Evolutionary conservation across 2,329 filamentous ascomycete species (phyloP).

Genomic region (Bipolaris cookei): DNA sequence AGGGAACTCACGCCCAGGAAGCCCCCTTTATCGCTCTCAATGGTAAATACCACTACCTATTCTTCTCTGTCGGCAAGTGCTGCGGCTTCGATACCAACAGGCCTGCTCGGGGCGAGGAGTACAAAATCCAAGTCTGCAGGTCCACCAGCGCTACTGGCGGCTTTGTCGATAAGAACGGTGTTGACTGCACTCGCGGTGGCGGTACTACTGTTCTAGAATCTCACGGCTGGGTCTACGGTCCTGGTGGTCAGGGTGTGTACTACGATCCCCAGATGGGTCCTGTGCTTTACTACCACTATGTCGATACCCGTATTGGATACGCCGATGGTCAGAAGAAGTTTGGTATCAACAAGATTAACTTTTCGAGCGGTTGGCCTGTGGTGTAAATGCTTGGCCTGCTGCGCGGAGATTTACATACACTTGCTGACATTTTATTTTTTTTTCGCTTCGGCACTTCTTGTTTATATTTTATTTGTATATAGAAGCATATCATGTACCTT

Average conservation of each 20-base stretch:
- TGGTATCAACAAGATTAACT: conserved; percentile 60
- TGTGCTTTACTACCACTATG: conserved; percentile 69
- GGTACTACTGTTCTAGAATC: conserved; percentile 67
- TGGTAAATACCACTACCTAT: conserved; percentile 67
- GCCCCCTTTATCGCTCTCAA: conserved; percentile 63
- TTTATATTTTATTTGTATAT: no score
- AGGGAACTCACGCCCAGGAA: conserved; percentile 62
- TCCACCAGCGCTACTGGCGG: conserved; percentile 58
- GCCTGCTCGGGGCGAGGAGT: conserved; percentile 66
- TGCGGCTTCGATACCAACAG: conserved; percentile 62
- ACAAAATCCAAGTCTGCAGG: conserved; percentile 70
- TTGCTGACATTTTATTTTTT: not conserved
- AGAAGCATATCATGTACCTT: no score
- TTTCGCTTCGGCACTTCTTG: no score
- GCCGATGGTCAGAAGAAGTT: conserved; percentile 59
- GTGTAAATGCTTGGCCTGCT: conserved; percentile 29
- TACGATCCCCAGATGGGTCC: conserved; percentile 58
- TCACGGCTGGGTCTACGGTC: conserved; percentile 67
- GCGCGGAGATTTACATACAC: not conserved
- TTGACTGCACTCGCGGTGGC: conserved; percentile 61
- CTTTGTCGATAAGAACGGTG: conserved; percentile 64
- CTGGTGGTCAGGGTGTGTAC: conserved; percentile 68
- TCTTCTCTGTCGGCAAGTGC: conserved; percentile 67
- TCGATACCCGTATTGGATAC: conserved; percentile 62
- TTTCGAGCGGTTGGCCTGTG: conserved; percentile 58